Evolutionary conservation across 169 alveolate species (phyloP), one percentile per base, ranked within the genome.

Genomic region (Cryptosporidium sp.): DNA sequence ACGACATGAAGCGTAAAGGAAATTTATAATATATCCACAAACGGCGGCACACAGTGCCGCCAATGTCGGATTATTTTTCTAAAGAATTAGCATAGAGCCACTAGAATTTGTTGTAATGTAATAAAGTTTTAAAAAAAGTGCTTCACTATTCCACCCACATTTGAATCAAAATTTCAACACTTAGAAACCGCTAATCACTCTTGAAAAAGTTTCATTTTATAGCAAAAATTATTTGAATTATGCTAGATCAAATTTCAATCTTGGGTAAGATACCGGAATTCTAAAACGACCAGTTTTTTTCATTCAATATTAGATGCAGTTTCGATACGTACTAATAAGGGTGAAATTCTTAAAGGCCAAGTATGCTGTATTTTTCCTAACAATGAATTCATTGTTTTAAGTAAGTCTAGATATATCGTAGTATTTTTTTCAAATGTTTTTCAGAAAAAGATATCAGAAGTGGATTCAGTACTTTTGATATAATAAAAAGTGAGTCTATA

Each of bases 1-100:
- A 73, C 86, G 86, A 73, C 86, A 73, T 73, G 86, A 73, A 73
- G 86, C 86, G 86, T 73, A 59, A 55, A 70, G 9, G 5, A 16
- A 73, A 73, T 65, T 26, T 8, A 35, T 0, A 33, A 65, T 65
- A 29, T 33, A 65, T 73, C 71, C 86, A 59, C 86, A 73, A 73
- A 73, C 33, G 86, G 86, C 86, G 86, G 86, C 18, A 26, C 18
- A 12, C 14, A 2, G 2, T 29, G 23, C 62, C 86, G 70, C 70
- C 86, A 23, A 33, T 18, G 0, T 12, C 1, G 23, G 3, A 7
- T 29, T 41, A 21, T 45, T 7, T 35, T 33, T 31, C 7, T 43
- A 21, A 21, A 7, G 9, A 12, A 16, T 69, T 35, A 29, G 16
- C 12, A 8, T 7, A 0, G 48, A n/a, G 9, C 55, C 37, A 21